These are phyloP conservation scores for Camelina hispida DNA, from an alignment of 345 rosid species.

Conservation along the genomic window DNA sequence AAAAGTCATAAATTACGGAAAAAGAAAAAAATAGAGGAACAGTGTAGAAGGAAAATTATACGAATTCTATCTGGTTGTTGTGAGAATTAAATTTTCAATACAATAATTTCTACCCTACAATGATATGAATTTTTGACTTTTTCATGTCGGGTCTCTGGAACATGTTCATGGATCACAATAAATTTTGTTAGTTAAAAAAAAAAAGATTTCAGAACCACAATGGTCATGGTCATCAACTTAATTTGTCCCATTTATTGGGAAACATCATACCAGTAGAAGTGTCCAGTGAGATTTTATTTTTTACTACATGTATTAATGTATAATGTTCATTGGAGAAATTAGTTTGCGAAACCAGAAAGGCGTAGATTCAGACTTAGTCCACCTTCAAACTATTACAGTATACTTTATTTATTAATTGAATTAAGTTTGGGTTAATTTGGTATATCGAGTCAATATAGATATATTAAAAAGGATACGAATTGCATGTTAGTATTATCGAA, in stretches of 20 bases:
- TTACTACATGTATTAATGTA: neutral
- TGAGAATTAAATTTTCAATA: slow-evolving; percentile 26
- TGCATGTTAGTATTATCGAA: neutral
- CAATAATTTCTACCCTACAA: neutral
- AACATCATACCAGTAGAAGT: neutral
- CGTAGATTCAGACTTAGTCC: neutral
- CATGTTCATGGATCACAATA: neutral
- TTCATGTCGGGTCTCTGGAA: slow-evolving; percentile 13
- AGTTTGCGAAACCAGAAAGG: neutral
- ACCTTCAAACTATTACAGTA: neutral
- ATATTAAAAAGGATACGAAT: neutral
- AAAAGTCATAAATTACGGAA: neutral
- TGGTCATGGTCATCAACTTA: neutral
- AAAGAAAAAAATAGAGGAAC: neutral
- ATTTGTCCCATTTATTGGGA: slow-evolving; percentile 19
- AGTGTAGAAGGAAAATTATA: slow-evolving; percentile 12
- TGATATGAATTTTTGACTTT: neutral
- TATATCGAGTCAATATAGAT: neutral
- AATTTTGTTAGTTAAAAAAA: slow-evolving; percentile 12
- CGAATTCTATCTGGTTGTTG: slow-evolving; percentile 38
- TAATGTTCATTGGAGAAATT: neutral
- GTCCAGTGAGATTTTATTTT: neutral
- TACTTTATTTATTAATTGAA: neutral
- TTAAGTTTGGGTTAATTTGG: neutral
- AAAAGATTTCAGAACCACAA: slow-evolving; percentile 10